Base-by-base conservation (phyloP, 108 stramenopile species). In the Bacterosira constricta region DNA sequence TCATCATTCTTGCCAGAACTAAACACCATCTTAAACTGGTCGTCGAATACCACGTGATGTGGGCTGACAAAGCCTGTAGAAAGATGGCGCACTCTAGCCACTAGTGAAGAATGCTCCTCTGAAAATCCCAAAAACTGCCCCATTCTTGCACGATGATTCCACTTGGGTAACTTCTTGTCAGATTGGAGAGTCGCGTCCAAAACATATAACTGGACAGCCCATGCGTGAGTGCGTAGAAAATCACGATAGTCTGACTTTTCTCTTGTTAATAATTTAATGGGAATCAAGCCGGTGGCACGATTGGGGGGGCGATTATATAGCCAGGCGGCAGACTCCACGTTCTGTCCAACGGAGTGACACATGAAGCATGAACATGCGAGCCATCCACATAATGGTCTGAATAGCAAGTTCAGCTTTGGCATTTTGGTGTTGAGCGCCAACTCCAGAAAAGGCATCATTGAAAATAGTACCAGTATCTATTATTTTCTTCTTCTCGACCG, bases 341-440 rank as follows among this genome's bases (percentile, higher is more conserved):
- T 66, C 39, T 0, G 71, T 66, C 86, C 86, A 88, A 37, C 62
- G 72, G 1, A 87, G 29, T 0, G 61, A 20, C 0, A 37, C 67
- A 60, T 86, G 85, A 6, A 82, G 6, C 54, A 86, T 36, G 57
- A 81, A 79, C 4, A 80, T 44, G 2, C 69, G 35, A 10, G 83
- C 86, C 73, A 65, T 77, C 6, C 21, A 44, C 17, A 51, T 71
- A 1, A 84, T 61, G 0, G 77, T 79, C 45, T 66, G 69, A 0
- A 84, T 81, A 0, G 74, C 58, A 0, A 59, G 23, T 58, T 86
- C 80, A 29, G 82, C 80, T 21, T 65, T 45, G n/a, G 71, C 75
- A 67, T 86, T 86, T 51, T 85, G 80, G 57, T 78, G 77, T 9
- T 83, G 53, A 1, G 77, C 77, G 20, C 77, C 76, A 7, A 69